These are phyloP conservation scores for Cyberlindnera xishuangbannaensis DNA, from an alignment of 805 yeast species.

Conservation along the genomic window DNA sequence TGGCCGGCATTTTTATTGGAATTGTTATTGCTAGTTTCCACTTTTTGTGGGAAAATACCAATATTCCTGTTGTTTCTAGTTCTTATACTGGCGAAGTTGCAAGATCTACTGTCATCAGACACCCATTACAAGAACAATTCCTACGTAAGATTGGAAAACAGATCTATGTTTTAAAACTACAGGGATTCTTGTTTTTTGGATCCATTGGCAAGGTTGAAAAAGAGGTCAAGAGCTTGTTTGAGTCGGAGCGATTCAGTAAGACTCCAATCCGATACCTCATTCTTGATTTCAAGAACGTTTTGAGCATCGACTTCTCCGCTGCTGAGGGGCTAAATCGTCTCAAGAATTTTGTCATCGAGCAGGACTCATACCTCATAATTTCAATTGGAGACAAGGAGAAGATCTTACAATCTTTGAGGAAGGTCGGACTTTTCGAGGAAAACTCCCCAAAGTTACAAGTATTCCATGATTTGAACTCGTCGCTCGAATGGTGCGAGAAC, in stretches of 20 bases:
- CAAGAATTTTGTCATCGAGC: conserved; percentile 66
- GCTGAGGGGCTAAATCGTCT: conserved; percentile 93
- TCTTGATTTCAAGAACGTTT: conserved; percentile 78
- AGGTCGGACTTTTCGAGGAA: conserved; percentile 65
- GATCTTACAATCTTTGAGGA: conserved; percentile 66
- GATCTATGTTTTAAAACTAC: conserved; percentile 78
- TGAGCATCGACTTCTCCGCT: conserved; percentile 84
- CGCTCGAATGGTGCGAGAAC: conserved; percentile 96
- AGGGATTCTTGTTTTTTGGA: conserved; percentile 90
- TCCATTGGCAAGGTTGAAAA: conserved; percentile 89
- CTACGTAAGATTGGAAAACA: conserved; percentile 84
- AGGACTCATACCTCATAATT: conserved; percentile 64
- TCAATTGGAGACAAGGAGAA: conserved; percentile 70
- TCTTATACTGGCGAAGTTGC: conserved; percentile 85
- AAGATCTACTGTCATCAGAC: conserved; percentile 87
- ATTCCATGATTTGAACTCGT: conserved; percentile 76
- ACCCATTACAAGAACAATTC: conserved; percentile 82
- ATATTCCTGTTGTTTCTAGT: conserved; percentile 74
- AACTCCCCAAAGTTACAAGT: conserved; percentile 47
- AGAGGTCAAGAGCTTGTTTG: conserved; percentile 60
- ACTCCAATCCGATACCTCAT: conserved; percentile 72
- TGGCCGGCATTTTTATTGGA: conserved; percentile 86
- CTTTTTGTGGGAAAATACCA: conserved; percentile 90
- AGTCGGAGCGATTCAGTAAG: conserved; percentile 34
- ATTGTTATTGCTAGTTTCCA: conserved; percentile 86